Evolutionary conservation across 257 asterid species (phyloP).

Genomic region (Solanum piurae): DNA sequence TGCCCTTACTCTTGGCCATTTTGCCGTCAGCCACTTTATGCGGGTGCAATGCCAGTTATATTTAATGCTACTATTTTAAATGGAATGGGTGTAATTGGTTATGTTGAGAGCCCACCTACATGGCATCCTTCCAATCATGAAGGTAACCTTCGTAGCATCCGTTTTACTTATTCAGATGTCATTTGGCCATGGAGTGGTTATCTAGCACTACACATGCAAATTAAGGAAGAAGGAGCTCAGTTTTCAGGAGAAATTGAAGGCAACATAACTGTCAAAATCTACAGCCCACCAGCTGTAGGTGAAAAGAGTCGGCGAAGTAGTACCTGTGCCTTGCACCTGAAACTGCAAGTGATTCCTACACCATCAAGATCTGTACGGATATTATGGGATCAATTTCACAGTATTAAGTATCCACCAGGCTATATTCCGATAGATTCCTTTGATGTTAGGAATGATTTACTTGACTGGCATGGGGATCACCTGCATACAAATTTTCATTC

Average conservation of each 20-base stretch:
- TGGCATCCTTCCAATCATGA: slow-evolving; percentile 81
- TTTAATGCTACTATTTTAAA: slow-evolving; percentile 83
- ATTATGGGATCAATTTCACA: slow-evolving; percentile 96
- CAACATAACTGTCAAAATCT: slow-evolving; percentile 56
- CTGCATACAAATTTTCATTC: slow-evolving; percentile 87
- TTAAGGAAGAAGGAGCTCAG: slow-evolving; percentile 81
- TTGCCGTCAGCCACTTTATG: slow-evolving; percentile 91
- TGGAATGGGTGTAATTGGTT: slow-evolving; percentile 88
- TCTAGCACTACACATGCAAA: slow-evolving; percentile 87
- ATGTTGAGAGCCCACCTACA: slow-evolving; percentile 65
- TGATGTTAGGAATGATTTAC: slow-evolving; percentile 89
- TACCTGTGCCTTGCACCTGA: slow-evolving; percentile 59
- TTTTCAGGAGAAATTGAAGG: slow-evolving; percentile 92
- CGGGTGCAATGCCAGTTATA: slow-evolving; percentile 94
- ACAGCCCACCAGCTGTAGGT: slow-evolving; percentile 80
- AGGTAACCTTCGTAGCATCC: slow-evolving; percentile 82
- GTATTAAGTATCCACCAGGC: slow-evolving; percentile 92
- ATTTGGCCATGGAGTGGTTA: slow-evolving; percentile 99
- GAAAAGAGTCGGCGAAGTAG: slow-evolving; percentile 47
- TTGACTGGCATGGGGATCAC: slow-evolving; percentile 99
- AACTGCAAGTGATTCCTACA: slow-evolving; percentile 71
- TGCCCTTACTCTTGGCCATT: slow-evolving; percentile 99
- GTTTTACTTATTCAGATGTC: slow-evolving; percentile 71
- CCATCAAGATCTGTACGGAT: slow-evolving; percentile 73
- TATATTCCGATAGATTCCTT: slow-evolving; percentile 91